Percentiles rank a stretch among this genome's conserved stretches.
Evolutionary conservation across 495 filamentous ascomycete species (phyloP).

Genomic region (Aspergillus saccharolyticus): DNA sequence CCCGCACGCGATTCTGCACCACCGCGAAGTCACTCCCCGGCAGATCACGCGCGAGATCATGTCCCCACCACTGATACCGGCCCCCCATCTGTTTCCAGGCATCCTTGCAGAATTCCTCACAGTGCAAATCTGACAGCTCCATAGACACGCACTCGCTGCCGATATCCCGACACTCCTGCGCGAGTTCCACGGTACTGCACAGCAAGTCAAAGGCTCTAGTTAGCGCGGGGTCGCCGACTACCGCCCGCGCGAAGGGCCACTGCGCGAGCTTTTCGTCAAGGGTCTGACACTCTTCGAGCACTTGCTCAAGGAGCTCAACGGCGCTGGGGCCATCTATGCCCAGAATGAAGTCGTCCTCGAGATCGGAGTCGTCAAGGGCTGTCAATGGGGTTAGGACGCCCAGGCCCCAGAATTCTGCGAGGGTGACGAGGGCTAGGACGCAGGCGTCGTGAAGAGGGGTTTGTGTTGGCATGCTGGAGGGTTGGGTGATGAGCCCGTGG

Average conservation of each 20-base stretch:
- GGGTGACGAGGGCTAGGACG: not conserved
- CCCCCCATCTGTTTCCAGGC: not conserved
- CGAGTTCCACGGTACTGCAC: not conserved
- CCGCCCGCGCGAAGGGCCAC: no score
- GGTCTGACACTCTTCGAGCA: not conserved
- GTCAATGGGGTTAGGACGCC: not conserved
- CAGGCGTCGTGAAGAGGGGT: not conserved
- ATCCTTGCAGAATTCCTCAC: no score
- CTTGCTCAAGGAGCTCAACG: not conserved
- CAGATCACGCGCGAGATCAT: not conserved
- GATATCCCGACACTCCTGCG: not conserved
- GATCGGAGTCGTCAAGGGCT: not conserved
- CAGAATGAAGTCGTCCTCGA: not conserved
- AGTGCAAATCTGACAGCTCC: no score
- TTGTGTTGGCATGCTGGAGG: not conserved
- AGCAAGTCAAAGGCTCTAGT: not conserved
- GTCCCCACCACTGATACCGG: not conserved
- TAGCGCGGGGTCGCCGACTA: not conserved
- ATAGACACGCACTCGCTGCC: not conserved
- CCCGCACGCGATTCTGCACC: not conserved
- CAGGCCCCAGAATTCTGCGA: not conserved
- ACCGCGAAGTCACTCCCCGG: not conserved
- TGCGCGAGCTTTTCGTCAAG: not conserved
- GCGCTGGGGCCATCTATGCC: not conserved
- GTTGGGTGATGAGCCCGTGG: not conserved